phyloP scores from a whole-genome alignment of 352 stramenopile species.

The Bremia lactucae region DNA sequence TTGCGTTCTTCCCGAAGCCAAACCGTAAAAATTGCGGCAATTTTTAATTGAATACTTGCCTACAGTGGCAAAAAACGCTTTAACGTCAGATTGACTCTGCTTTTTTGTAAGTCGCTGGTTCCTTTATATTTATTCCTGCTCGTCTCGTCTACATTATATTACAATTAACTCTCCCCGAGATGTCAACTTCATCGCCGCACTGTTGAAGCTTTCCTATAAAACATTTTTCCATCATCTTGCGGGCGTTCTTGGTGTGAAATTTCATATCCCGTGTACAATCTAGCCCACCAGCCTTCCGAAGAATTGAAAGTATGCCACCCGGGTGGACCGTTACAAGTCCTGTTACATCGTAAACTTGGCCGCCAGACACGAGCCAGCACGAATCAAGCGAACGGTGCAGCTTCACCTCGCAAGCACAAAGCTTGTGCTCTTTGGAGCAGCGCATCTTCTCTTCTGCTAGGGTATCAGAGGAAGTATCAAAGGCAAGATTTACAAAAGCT shows the following conservation, averaged over 20 bases:
- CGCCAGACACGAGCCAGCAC: conserved; percentile 92
- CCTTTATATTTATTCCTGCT: not conserved
- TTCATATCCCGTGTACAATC: conserved; percentile 75
- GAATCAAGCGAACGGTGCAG: conserved; percentile 85
- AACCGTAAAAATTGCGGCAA: too few relatives aligned
- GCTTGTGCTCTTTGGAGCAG: conserved; percentile 51
- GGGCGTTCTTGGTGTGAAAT: conserved; percentile 70
- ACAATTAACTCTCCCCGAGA: conserved; percentile 32
- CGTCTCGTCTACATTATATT: conserved; percentile 51
- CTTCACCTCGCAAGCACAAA: conserved; percentile 68
- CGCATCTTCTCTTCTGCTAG: conserved; percentile 23
- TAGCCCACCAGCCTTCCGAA: conserved; percentile 64
- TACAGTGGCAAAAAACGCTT: not conserved
- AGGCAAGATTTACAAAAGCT: conserved; percentile 2
- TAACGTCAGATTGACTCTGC: too few relatives aligned
- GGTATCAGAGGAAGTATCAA: conserved; percentile 6
- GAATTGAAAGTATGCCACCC: conserved; percentile 61
- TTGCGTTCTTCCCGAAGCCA: too few relatives aligned
- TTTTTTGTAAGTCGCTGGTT: too few relatives aligned
- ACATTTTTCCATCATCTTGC: conserved; percentile 71
- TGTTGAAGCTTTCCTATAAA: conserved; percentile 67
- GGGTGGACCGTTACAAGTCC: conserved; percentile 63
- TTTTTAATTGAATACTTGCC: not conserved
- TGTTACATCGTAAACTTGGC: conserved; percentile 82
- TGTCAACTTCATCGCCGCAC: conserved; percentile 36